These are phyloP conservation scores for Cryomyces antarcticus DNA, from an alignment of 495 filamentous ascomycete genomes.

Conservation along the genomic window DNA sequence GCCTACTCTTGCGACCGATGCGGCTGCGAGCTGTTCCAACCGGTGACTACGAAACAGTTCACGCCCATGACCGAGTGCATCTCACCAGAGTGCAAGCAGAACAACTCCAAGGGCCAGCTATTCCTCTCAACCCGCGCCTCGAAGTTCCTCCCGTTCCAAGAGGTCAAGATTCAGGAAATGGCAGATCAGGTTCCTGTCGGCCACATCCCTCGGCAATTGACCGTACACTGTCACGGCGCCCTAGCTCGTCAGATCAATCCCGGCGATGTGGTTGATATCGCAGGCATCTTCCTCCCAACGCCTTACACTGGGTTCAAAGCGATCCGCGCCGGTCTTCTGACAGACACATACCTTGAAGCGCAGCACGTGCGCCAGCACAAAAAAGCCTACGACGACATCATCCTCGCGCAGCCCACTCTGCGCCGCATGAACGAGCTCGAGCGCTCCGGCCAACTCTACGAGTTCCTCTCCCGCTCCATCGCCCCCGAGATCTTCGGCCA, in stretches of 20 bases:
- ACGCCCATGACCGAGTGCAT: conserved; percentile 67
- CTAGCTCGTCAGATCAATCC: conserved; percentile 74
- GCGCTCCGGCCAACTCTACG: conserved; percentile 76
- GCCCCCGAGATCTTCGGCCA: conserved; percentile 96
- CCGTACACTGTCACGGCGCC: conserved; percentile 72
- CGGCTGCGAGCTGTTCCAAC: conserved; percentile 94
- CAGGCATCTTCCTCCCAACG: conserved; percentile 87
- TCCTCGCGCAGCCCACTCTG: conserved; percentile 53
- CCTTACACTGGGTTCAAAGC: conserved; percentile 97
- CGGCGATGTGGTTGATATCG: conserved; percentile 82
- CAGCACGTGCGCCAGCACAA: conserved; percentile 90
- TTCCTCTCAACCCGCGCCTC: conserved; percentile 85
- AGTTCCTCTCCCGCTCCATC: conserved; percentile 83
- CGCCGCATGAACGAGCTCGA: conserved; percentile 64
- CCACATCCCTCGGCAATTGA: conserved; percentile 81
- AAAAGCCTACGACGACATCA: conserved; percentile 81
- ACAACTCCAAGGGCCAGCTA: conserved; percentile 82
- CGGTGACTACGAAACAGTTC: conserved; percentile 77
- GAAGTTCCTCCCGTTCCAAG: conserved; percentile 94
- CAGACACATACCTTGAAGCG: conserved; percentile 91
- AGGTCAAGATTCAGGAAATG: conserved; percentile 96
- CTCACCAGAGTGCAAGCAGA: conserved; percentile 69
- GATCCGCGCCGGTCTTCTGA: conserved; percentile 81
- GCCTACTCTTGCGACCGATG: conserved; percentile 95
- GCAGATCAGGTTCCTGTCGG: conserved; percentile 95